Evolutionary conservation across 108 stramenopile species (phyloP).

Genomic region (Skeletonema tropicum): DNA sequence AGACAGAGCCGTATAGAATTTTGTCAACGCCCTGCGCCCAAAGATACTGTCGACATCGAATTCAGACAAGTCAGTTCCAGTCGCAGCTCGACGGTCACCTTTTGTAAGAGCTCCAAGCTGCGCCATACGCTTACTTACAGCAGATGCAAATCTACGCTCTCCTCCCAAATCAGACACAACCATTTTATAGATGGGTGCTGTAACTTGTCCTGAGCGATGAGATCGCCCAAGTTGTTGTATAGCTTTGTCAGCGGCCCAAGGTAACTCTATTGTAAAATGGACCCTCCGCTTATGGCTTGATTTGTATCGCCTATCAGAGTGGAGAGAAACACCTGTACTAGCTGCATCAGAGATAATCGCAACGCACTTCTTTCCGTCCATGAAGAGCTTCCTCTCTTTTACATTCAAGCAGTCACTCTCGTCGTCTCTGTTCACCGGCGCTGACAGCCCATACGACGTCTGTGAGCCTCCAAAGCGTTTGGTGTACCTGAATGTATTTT

Average conservation of each 20-base stretch:
- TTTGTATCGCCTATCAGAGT: constrained; percentile 47
- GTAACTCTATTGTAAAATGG: constrained; percentile 89
- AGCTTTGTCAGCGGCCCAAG: constrained; percentile 90
- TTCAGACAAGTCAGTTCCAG: constrained; percentile 48
- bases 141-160: constrained; percentile 79
- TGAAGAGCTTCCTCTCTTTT: constrained; percentile 65
- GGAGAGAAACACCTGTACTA: constrained; percentile 73
- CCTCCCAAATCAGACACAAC: constrained; percentile 76
- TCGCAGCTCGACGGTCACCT: constrained; percentile 75
- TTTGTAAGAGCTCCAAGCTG: constrained; percentile 83
- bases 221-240: constrained; percentile 87
- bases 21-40: constrained; percentile 47
- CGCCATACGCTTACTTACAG: constrained; percentile 80
- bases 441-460: constrained; percentile 28
- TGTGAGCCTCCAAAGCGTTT: constrained; percentile 42
- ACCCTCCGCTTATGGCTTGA: constrained; percentile 59
- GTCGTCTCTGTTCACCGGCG: constrained; percentile 25
- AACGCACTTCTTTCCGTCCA: constrained; percentile 72
- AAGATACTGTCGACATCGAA: constrained; percentile 61
- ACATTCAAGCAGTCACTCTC: constrained; percentile 71
- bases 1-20: constrained; percentile 29
- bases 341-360: constrained; percentile 92
- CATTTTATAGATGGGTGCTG: constrained; percentile 72
- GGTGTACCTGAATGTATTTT: constrained; percentile 48
- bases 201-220: constrained; percentile 75